Evolutionary conservation across 148 eudicot genomes (phyloP), one percentile per base, ranked within the genome.

Genomic region (Cornus florida): DNA sequence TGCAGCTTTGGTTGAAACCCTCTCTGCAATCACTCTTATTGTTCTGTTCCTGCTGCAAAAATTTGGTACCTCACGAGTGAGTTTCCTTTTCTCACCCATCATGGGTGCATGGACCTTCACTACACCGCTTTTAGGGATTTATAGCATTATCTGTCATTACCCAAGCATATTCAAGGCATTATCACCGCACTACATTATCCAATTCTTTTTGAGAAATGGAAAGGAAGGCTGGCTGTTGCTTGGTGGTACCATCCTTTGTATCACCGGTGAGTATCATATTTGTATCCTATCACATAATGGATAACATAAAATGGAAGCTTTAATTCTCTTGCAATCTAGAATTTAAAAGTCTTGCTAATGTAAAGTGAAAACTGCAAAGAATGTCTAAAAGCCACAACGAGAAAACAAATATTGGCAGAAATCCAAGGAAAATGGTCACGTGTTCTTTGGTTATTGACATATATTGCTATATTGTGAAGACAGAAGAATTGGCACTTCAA

Each of bases 81-180:
- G 93, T 83, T 90, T 90, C 83, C 84, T 88, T n/a, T 90, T 90
- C 84, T 85, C 91, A 22, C 93, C 93, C 48, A 86, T 90, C 50
- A 88, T 90, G 93, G 90, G 80, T 22, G 70, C 86, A 71, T 90
- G 93, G 93, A 88, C 91, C n/a, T 80, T 90, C 33, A 76, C 87
- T 50, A 88, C 91, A 16, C 91, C 90, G 17, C 13, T 88, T n/a
- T 86, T 90, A 10, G 93, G 93, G 67, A 82, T 90, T 57, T 88
- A 88, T 78, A 87, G 87, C 82, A 88, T 90, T 65, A 71, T 84
- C 10, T 83, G 48, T 53, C 77, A 88, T 71, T 88, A 88, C 74
- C 93, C 93, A 20, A 81, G 85, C 65, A 85, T 90, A 82, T 88
- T 90, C 82, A 90, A 87, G 90, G 90, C 91, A 74, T 67, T 90